Percentiles rank a stretch among this genome's conserved stretches.
Evolutionary conservation across 2,329 filamentous ascomycete genomes (phyloP).

Genomic region (Blastomyces gilchristii): DNA sequence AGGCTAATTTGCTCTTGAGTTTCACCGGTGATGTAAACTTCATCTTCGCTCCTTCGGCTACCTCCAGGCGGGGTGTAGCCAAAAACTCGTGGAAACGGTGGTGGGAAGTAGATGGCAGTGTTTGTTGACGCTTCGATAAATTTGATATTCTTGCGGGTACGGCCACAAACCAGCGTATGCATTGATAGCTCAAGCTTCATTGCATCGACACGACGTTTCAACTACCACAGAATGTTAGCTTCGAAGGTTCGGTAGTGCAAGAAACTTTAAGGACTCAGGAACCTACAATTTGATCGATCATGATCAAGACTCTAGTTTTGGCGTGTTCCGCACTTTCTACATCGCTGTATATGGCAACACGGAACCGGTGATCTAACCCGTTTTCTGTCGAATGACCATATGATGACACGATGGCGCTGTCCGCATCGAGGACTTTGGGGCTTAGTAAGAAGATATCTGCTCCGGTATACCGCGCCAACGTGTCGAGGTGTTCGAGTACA

Average conservation of each 20-base stretch:
- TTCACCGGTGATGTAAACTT: conserved; percentile 93
- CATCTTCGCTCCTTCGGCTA: conserved; percentile 68
- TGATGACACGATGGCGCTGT: conserved; percentile 63
- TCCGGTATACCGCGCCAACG: conserved; percentile 76
- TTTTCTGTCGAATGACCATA: conserved; percentile 68
- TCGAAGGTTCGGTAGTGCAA: conserved; percentile 15
- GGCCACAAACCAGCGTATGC: conserved; percentile 85
- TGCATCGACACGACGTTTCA: conserved; percentile 57
- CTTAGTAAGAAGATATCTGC: conserved; percentile 95
- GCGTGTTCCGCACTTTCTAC: conserved; percentile 92
- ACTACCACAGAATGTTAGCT: conserved; percentile 24
- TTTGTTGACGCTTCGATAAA: conserved; percentile 90
- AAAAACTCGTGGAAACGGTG: conserved; percentile 83
- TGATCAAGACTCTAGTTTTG: conserved; percentile 89
- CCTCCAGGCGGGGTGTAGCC: conserved; percentile 79
- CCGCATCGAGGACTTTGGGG: conserved; percentile 70
- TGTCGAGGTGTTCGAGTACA: conserved; percentile 76
- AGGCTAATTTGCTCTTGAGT: conserved; percentile 71
- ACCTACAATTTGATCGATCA: conserved; percentile 87
- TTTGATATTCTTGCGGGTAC: conserved; percentile 95
- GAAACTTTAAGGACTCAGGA: conserved; percentile 22
- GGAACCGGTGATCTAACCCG: conserved; percentile 75
- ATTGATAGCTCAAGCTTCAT: conserved; percentile 76
- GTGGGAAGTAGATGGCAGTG: conserved; percentile 96
- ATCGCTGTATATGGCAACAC: conserved; percentile 90